phyloP scores from a whole-genome alignment of 331 rosid genomes.

The Malus hybrid region DNA sequence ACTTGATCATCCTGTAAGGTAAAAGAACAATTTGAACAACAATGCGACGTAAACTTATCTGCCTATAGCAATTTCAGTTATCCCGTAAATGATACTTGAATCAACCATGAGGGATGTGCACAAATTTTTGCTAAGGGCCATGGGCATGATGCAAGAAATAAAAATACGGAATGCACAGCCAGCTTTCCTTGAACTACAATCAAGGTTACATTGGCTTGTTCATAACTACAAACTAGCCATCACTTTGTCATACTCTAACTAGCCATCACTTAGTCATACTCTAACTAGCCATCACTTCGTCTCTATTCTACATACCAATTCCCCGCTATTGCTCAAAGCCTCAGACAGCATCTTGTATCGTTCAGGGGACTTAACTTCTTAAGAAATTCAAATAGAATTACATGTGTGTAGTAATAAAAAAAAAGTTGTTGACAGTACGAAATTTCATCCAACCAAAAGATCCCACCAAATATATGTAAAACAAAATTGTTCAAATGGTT shows the following conservation, averaged over 20 bases:
- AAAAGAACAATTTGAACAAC: conserved; percentile 5
- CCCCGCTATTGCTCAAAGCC: not conserved
- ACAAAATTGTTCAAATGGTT: conserved; percentile 6
- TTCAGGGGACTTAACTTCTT: not conserved
- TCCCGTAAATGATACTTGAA: not conserved
- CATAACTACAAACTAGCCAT: not conserved
- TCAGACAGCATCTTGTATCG: not conserved
- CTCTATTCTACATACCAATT: not conserved
- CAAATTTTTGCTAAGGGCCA: not conserved
- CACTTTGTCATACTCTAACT: not conserved
- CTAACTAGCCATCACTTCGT: not conserved
- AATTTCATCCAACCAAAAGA: not conserved
- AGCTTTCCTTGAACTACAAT: not conserved
- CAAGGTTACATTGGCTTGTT: not conserved
- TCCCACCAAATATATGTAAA: conserved; percentile 9
- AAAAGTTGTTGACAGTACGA: not conserved
- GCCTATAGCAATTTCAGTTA: not conserved
- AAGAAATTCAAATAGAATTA: not conserved
- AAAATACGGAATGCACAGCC: not conserved
- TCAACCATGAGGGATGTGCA: not conserved
- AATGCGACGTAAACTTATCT: not conserved
- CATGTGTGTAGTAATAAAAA: not conserved
- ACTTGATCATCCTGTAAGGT: conserved; percentile 48
- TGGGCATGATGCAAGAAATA: not conserved
- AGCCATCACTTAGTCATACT: not conserved